A percentile compares a stretch with the other conserved stretches of the same genome.
These are phyloP conservation scores for Xylariaceae sp. DNA, from an alignment of 2,329 filamentous ascomycete genomes.

Conservation along the genomic window DNA sequence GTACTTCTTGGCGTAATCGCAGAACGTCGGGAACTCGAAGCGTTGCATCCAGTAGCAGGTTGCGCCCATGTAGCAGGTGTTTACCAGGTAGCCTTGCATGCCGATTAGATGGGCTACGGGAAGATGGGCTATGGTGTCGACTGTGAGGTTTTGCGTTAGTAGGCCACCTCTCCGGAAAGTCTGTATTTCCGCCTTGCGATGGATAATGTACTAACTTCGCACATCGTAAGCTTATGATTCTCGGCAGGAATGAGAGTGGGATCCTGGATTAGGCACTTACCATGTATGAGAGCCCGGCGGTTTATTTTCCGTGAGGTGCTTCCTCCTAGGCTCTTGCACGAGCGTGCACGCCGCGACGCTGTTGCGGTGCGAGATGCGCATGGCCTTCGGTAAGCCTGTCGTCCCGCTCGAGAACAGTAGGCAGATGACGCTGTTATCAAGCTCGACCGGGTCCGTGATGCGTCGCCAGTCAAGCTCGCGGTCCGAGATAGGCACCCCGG, in stretches of 20 bases:
- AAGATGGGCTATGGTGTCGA: constrained; percentile 35
- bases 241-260: neutral
- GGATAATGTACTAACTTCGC: constrained; percentile 10
- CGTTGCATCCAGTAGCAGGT: constrained; percentile 59
- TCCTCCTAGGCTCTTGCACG: constrained; percentile 29
- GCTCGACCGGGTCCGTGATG: constrained; percentile 46
- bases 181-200: too few species aligned
- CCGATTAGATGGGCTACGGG: constrained; percentile 47
- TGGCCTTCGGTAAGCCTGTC: constrained; percentile 46
- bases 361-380: constrained; percentile 44
- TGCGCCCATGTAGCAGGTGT: constrained; percentile 40
- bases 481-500: constrained; percentile 33
- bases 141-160: constrained; percentile 1
- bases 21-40: constrained; percentile 55
- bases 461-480: constrained; percentile 47
- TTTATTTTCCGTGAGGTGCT: constrained; percentile 28
- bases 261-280: neutral
- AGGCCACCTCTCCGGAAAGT: neutral
- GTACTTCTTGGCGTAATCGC: constrained; percentile 48
- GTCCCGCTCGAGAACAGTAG: constrained; percentile 48
- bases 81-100: constrained; percentile 42
- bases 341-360: constrained; percentile 38
- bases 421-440: constrained; percentile 41
- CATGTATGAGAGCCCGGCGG: constrained; percentile 27
- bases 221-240: constrained; percentile 31